A percentile compares a stretch with the other conserved stretches of the same genome.
These are phyloP conservation scores for Amorphotheca resinae DNA, from an alignment of 495 filamentous ascomycete species.

Conservation along the genomic window DNA sequence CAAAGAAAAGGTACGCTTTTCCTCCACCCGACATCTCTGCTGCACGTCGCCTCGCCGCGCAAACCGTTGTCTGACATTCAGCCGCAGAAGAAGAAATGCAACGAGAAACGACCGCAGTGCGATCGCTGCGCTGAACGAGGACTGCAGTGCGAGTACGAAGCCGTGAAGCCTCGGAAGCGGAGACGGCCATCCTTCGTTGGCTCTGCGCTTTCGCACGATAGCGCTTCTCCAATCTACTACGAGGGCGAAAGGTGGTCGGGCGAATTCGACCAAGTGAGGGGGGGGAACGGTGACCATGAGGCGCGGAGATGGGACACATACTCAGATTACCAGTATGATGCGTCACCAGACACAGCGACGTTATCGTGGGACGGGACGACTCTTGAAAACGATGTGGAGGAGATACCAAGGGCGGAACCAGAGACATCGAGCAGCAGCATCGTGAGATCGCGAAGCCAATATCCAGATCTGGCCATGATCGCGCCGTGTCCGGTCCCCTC, in stretches of 20 bases:
- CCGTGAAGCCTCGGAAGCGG: conserved; percentile 43
- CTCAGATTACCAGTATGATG: conserved; percentile 6
- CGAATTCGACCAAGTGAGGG: conserved; percentile 15
- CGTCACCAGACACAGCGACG: conserved; percentile 4
- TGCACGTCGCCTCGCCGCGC: neutral
- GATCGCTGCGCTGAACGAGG: conserved; percentile 42
- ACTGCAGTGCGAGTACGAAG: conserved; percentile 42
- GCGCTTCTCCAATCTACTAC: conserved; percentile 7
- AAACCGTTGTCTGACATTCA: too few relatives aligned
- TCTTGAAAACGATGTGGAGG: conserved; percentile 12
- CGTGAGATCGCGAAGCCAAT: conserved; percentile 14
- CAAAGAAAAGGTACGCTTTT: conserved; percentile 34
- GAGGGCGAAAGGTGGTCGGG: conserved; percentile 13
- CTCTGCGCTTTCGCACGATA: conserved; percentile 8
- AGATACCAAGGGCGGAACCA: conserved; percentile 10
- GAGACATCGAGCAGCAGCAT: neutral
- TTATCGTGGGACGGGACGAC: conserved; percentile 6
- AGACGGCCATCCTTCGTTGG: conserved; percentile 20
- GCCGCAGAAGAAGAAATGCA: conserved; percentile 55
- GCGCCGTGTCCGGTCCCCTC: conserved; percentile 33
- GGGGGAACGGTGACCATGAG: neutral
- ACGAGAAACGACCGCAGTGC: conserved; percentile 46
- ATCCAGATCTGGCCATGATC: conserved; percentile 28
- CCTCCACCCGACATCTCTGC: neutral
- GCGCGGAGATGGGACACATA: conserved; percentile 13